These are phyloP conservation scores for Ogataea paraovalis DNA, from an alignment of 805 yeast genomes.

Conservation along the genomic window DNA sequence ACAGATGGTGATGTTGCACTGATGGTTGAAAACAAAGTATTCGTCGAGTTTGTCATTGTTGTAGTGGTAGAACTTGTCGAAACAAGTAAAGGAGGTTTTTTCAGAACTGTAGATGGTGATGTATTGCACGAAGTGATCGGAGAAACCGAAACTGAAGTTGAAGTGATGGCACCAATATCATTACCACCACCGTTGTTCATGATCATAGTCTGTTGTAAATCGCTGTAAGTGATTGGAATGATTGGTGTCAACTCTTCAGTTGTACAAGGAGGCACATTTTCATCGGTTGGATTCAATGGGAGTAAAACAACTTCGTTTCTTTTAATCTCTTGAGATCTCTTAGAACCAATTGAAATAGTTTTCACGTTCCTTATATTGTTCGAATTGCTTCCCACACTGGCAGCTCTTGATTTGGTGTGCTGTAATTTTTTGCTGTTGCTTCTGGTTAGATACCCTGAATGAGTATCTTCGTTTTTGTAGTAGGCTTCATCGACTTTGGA, in stretches of 20 bases:
- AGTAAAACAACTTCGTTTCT: slow-evolving; percentile 20
- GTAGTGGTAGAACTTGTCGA: slow-evolving; percentile 9
- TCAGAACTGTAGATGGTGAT: slow-evolving; percentile 13
- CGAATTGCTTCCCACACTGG: background rate
- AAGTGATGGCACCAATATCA: background rate
- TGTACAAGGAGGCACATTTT: slow-evolving; percentile 26
- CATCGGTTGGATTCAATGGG: slow-evolving; percentile 26
- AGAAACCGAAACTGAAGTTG: slow-evolving; percentile 3
- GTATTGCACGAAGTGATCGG: slow-evolving; percentile 2
- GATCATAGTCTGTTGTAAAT: slow-evolving; percentile 5
- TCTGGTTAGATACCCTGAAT: background rate
- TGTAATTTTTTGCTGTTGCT: background rate
- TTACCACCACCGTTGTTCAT: background rate
- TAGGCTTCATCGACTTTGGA: too few species aligned
- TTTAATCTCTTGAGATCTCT: background rate
- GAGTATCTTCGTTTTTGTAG: too few species aligned
- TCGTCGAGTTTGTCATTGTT: slow-evolving; percentile 5
- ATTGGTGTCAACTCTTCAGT: slow-evolving; percentile 27
- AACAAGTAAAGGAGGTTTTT: background rate
- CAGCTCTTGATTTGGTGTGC: background rate
- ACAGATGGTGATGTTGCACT: slow-evolving; percentile 2
- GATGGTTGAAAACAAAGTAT: slow-evolving; percentile 2
- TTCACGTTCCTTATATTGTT: background rate
- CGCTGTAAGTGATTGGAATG: slow-evolving; percentile 13
- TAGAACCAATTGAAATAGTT: background rate